phyloP scores from a whole-genome alignment of 768 basidiomycete genomes.

The Symmetrospora coprosmae region DNA sequence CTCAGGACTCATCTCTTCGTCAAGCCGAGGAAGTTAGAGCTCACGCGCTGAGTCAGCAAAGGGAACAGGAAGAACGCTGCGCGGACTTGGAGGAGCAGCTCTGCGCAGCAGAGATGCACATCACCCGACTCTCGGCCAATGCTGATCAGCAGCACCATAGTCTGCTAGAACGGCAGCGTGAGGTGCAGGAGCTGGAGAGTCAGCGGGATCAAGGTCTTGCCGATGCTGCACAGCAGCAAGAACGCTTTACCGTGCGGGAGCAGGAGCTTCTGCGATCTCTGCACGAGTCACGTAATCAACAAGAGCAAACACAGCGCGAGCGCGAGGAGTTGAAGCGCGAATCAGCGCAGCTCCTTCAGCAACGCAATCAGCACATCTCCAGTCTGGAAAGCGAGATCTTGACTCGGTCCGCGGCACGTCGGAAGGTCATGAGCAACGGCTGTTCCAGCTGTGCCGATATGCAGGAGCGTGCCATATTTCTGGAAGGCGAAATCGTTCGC shows the following conservation, averaged over 20 bases:
- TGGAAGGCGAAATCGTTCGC: constrained; percentile 8
- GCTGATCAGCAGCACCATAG: neutral
- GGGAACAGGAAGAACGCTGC: neutral
- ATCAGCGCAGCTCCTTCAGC: neutral
- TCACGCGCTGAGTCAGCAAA: neutral
- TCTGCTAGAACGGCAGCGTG: too few relatives aligned
- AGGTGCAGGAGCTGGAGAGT: too few relatives aligned
- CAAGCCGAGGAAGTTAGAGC: neutral
- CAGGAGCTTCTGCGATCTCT: too few relatives aligned
- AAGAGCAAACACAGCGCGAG: too few relatives aligned
- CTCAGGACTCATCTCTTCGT: too few relatives aligned
- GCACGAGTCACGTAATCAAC: too few relatives aligned
- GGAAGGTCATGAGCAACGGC: neutral
- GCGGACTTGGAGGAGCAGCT: constrained; percentile 1
- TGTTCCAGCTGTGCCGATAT: neutral
- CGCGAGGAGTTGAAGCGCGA: too few relatives aligned
- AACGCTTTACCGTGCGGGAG: too few relatives aligned
- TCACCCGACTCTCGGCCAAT: neutral
- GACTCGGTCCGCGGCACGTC: constrained; percentile 8
- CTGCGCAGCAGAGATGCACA: neutral
- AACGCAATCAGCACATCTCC: neutral
- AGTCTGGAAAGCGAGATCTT: constrained; percentile 8
- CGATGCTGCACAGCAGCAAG: too few relatives aligned
- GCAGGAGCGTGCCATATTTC: neutral
- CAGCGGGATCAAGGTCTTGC: too few relatives aligned